Evolutionary conservation across 2,329 filamentous ascomycete genomes (phyloP).

Genomic region (Apiospora sp.): DNA sequence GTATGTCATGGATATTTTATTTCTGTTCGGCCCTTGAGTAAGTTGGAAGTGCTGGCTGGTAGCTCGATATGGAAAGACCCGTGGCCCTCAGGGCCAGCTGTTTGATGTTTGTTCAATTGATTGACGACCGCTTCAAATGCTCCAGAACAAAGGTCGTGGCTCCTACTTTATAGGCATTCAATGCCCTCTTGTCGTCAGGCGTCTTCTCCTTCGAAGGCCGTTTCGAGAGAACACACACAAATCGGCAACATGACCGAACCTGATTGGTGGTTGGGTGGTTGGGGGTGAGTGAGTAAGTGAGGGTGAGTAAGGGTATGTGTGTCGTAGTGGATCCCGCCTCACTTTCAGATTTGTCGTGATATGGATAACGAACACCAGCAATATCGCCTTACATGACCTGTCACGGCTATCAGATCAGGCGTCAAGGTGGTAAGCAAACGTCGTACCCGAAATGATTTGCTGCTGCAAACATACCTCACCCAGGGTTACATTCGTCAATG

Average conservation of each 20-base stretch:
- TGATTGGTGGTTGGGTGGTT: not conserved
- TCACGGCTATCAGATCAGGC: too few species aligned
- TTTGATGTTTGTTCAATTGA: not conserved
- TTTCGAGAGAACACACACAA: not conserved
- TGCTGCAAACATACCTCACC: not conserved
- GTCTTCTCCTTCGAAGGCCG: too few species aligned
- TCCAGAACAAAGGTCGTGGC: not conserved
- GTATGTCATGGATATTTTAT: too few species aligned
- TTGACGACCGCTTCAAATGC: too few species aligned
- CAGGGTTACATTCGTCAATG: not conserved
- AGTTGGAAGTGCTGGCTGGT: too few species aligned
- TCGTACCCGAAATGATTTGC: not conserved
- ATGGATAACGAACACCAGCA: not conserved
- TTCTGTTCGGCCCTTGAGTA: not conserved
- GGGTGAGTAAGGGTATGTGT: not conserved
- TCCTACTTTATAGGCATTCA: not conserved
- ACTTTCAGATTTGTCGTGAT: not conserved
- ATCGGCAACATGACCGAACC: not conserved
- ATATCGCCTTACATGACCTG: not conserved
- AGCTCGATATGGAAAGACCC: too few species aligned
- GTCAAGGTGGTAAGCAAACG: too few species aligned
- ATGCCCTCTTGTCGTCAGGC: too few species aligned
- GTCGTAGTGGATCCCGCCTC: slow-evolving; percentile 1
- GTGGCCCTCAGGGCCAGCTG: too few species aligned
- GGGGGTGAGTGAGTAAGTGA: too few species aligned